Evolutionary conservation across 2,329 filamentous ascomycete species (phyloP), one percentile per base, ranked within the genome.

Genomic region (Macroventuria anomochaeta): DNA sequence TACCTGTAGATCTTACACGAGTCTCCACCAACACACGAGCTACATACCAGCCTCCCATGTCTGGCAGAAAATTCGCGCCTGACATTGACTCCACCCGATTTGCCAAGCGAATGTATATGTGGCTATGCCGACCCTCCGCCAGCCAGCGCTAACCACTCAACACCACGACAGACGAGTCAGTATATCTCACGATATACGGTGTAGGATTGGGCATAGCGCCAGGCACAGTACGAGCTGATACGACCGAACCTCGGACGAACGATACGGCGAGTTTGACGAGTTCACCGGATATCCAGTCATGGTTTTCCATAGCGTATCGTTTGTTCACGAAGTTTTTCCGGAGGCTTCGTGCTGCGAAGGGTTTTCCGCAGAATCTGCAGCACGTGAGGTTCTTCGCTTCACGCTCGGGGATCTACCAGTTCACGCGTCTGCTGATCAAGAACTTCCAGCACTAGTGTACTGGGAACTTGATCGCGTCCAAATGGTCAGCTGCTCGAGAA

Each of bases 91-190:
- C 38, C 46, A 50, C 46, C 31, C 12, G 15, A 37, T 25, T 17
- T 17, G 46, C 46, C 38, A 42, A 50, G 46, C 32, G 38, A 42
- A 42, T 46, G 31, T 25, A 31, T 4, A 44, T 53, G 41, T 53
- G 42, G 49, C 49, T 47, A 47, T 41, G 42, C 49, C 49, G 42
- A 53, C 49, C 49, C 33, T 53, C 49, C 37, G 49, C 31, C 41
- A 34, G 21, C 34, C 28, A 29, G 25, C 28, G 18, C 37, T 34
- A 40, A 17, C 3, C 21, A 13, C 11, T 37, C 42, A 53, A 38
- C 50, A 53, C 38, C 51, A 48, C 8, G 25, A 23, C 38, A 20
- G 21, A 17, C 33, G 43, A 48, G 44, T 53, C 43, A 47, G 37
- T 7, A 23, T 7, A 7, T 8, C 42, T 48, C 51, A 48, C 43